phyloP scores from a whole-genome alignment of 768 basidiomycete genomes.

The Boletus sp. region DNA sequence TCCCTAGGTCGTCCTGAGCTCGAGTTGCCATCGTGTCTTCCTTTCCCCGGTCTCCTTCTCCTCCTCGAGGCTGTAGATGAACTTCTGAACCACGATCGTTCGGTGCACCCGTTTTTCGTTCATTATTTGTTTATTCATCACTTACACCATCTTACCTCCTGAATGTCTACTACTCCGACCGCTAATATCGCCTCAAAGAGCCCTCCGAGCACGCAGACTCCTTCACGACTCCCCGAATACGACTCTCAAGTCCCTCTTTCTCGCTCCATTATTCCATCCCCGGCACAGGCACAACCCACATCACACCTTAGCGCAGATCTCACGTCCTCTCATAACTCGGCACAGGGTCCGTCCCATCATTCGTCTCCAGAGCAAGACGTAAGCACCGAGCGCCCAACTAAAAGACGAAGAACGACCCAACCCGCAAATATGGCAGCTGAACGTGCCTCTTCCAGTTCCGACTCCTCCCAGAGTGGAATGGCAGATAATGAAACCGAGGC shows the following conservation, averaged over 20 bases:
- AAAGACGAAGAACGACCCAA: constrained; percentile 16
- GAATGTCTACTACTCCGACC: constrained; percentile 26
- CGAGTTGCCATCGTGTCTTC: background rate
- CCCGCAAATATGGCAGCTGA: constrained; percentile 22
- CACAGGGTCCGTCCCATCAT: constrained; percentile 15
- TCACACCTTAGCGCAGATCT: constrained; percentile 9
- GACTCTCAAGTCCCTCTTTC: constrained; percentile 8
- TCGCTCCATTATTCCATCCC: background rate
- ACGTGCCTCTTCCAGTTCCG: constrained; percentile 29
- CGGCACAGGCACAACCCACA: background rate
- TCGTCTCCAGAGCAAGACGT: constrained; percentile 20
- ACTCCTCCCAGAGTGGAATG: constrained; percentile 52
- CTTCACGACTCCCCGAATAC: constrained; percentile 23
- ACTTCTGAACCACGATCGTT: constrained; percentile 16
- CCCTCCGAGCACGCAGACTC: constrained; percentile 6
- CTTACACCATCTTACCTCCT: constrained; percentile 13
- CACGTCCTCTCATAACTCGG: constrained; percentile 11
- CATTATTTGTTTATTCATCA: constrained; percentile 27
- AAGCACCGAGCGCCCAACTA: constrained; percentile 18
- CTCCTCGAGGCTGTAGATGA: constrained; percentile 10
- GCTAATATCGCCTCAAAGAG: constrained; percentile 23
- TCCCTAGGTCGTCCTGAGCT: constrained; percentile 2
- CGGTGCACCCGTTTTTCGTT: constrained; percentile 11
- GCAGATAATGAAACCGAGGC: constrained; percentile 59
- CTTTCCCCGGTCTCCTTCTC: background rate